Conservation (phyloP, 2,329 filamentous ascomycete genomes). For the Ceratocystis alfenasii region DNA sequence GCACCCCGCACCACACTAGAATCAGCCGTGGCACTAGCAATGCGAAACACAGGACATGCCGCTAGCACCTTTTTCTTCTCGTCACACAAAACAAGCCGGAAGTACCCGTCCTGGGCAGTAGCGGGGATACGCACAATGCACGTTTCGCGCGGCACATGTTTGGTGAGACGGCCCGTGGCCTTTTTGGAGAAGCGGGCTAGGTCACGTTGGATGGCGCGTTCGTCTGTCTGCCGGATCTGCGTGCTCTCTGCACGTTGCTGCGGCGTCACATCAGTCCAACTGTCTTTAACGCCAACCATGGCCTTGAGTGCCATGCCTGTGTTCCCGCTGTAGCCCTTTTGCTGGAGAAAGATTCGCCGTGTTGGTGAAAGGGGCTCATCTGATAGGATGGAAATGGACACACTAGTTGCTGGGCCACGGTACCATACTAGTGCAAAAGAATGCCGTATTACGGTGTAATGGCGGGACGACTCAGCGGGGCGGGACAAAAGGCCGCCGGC, state of each 20-base stretch:
- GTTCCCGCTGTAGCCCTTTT: slow-evolving; percentile 55
- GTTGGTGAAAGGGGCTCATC: slow-evolving; percentile 44
- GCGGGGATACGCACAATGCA: slow-evolving; percentile 53
- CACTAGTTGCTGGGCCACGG: slow-evolving; percentile 49
- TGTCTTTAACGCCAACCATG: slow-evolving; percentile 44
- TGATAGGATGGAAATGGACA: slow-evolving; percentile 53
- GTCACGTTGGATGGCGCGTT: slow-evolving; percentile 57
- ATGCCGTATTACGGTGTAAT: slow-evolving; percentile 56
- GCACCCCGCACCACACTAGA: slow-evolving; percentile 52
- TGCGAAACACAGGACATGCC: slow-evolving; percentile 53
- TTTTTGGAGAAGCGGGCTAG: slow-evolving; percentile 52
- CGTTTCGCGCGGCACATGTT: slow-evolving; percentile 49
- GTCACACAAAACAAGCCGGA: slow-evolving; percentile 53
- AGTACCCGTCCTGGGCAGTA: slow-evolving; percentile 53
- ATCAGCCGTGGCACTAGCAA: slow-evolving; percentile 54
- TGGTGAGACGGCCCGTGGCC: slow-evolving; percentile 34
- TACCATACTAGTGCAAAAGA: slow-evolving; percentile 54
- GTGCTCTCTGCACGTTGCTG: slow-evolving; percentile 34
- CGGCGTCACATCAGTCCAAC: slow-evolving; percentile 60
- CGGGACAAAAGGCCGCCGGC: slow-evolving; percentile 52
- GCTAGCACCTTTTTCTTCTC: slow-evolving; percentile 45
- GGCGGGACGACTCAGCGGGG: slow-evolving; percentile 51
- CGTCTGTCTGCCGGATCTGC: slow-evolving; percentile 44
- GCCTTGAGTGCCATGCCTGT: slow-evolving; percentile 56
- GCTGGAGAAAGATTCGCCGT: slow-evolving; percentile 55